These are phyloP conservation scores for Fusarium udum DNA, from an alignment of 2,329 filamentous ascomycete genomes.

Conservation along the genomic window DNA sequence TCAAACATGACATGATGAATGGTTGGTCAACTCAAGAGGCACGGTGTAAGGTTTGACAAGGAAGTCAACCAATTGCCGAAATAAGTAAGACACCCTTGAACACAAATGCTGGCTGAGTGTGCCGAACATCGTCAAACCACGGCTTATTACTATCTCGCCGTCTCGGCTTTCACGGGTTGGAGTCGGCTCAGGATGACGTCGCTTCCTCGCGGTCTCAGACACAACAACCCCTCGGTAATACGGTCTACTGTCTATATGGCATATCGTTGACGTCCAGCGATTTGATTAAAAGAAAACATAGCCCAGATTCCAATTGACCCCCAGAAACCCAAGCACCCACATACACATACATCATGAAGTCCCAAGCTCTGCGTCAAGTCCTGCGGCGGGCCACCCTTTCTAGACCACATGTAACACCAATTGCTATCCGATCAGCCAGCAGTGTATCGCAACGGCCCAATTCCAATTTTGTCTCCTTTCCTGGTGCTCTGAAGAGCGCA, in stretches of 20 bases:
- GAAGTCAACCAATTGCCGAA: not conserved
- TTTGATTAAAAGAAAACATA: constrained; percentile 18
- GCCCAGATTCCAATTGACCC: not conserved
- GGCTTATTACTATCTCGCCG: constrained; percentile 41
- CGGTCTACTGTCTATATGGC: constrained; percentile 7
- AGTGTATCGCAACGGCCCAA: constrained; percentile 66
- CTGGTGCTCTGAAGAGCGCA: constrained; percentile 92
- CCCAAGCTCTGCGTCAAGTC: constrained; percentile 45
- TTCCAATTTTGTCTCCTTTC: constrained; percentile 74
- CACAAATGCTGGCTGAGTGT: constrained; percentile 12
- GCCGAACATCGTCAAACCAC: constrained; percentile 40
- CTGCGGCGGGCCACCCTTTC: constrained; percentile 42
- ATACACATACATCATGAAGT: constrained; percentile 45
- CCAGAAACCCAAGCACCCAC: not conserved
- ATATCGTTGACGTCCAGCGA: constrained; percentile 5
- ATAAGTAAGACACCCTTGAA: not conserved
- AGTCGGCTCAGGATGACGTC: constrained; percentile 48
- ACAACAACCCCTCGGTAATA: constrained; percentile 39
- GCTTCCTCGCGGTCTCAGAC: constrained; percentile 35
- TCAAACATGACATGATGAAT: not conserved
- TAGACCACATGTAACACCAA: constrained; percentile 32
- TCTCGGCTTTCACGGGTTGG: constrained; percentile 45
- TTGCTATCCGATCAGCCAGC: constrained; percentile 52
- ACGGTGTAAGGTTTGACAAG: not conserved
- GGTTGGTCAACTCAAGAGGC: not conserved